Percentiles rank a stretch among this genome's conserved stretches.
phyloP scores from a whole-genome alignment of 2,329 filamentous ascomycete genomes.

The Alternaria alternata region DNA sequence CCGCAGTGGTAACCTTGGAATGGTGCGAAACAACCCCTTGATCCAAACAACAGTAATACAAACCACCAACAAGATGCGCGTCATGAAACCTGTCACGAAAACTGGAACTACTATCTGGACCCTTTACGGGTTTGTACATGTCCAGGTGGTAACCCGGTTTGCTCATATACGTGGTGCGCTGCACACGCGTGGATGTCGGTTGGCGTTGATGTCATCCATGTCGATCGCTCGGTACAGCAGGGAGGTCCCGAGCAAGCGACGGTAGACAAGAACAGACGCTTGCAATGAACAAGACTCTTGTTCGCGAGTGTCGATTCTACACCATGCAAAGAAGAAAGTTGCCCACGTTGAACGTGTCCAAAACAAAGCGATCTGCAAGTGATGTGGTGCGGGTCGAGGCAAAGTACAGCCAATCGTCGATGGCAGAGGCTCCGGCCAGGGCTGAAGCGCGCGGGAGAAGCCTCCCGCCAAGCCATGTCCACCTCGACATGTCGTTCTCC shows the following conservation, averaged over 20 bases:
- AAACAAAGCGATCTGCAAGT: neutral
- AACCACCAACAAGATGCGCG: neutral
- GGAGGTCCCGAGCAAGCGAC: neutral
- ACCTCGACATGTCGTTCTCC: constrained; percentile 10
- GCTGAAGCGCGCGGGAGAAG: constrained; percentile 13
- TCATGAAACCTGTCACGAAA: neutral
- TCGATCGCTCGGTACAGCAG: constrained; percentile 1
- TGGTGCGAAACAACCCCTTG: neutral
- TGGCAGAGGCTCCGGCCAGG: constrained; percentile 4
- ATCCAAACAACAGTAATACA: neutral
- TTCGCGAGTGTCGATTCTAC: neutral
- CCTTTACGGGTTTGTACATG: neutral
- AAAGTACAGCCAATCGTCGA: constrained; percentile 10
- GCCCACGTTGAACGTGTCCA: neutral
- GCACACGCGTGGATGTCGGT: neutral
- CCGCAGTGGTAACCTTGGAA: neutral
- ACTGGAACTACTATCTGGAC: neutral
- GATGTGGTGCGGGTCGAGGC: constrained; percentile 6
- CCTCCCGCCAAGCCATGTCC: constrained; percentile 16
- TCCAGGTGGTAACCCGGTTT: neutral
- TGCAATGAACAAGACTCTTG: neutral
- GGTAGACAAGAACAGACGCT: neutral
- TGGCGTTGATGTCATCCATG: constrained; percentile 12
- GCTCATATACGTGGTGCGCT: neutral
- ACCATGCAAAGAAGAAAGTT: neutral